These are phyloP conservation scores for Cytospora piceae DNA, from an alignment of 2,329 filamentous ascomycete species.

Conservation along the genomic window DNA sequence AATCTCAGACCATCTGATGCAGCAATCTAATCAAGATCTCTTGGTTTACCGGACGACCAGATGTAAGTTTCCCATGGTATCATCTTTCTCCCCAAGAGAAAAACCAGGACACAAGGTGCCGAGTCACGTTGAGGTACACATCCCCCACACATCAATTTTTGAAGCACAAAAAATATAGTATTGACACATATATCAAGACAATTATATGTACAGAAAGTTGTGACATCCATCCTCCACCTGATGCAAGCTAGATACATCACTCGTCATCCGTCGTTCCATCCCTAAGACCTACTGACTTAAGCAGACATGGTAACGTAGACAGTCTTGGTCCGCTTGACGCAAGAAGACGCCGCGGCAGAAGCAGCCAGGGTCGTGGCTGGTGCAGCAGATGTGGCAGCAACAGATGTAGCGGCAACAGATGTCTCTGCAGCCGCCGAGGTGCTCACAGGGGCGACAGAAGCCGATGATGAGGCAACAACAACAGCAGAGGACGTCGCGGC, in stretches of 20 bases:
- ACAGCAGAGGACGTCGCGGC: not conserved
- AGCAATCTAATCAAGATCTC: too few relatives aligned
- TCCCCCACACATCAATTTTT: not conserved
- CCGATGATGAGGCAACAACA: constrained; percentile 13
- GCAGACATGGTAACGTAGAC: constrained; percentile 27
- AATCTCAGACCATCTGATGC: not conserved
- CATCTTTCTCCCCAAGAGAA: too few relatives aligned
- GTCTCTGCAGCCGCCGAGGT: constrained; percentile 13
- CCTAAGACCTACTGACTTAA: not conserved
- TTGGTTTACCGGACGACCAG: too few relatives aligned
- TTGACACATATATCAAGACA: constrained; percentile 27
- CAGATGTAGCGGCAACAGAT: not conserved
- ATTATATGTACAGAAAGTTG: constrained; percentile 24
- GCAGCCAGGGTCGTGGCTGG: constrained; percentile 21
- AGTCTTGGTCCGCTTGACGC: constrained; percentile 29
- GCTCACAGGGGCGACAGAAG: constrained; percentile 2
- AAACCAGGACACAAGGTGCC: too few relatives aligned
- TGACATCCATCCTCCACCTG: not conserved
- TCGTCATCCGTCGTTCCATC: not conserved
- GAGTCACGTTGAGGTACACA: not conserved
- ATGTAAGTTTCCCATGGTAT: too few relatives aligned
- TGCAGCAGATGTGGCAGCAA: constrained; percentile 22
- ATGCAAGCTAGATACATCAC: not conserved
- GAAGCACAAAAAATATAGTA: constrained; percentile 20
- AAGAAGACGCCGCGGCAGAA: constrained; percentile 4